phyloP scores from a whole-genome alignment of 108 stramenopile species.

The Pseudonitzschia multistriata region DNA sequence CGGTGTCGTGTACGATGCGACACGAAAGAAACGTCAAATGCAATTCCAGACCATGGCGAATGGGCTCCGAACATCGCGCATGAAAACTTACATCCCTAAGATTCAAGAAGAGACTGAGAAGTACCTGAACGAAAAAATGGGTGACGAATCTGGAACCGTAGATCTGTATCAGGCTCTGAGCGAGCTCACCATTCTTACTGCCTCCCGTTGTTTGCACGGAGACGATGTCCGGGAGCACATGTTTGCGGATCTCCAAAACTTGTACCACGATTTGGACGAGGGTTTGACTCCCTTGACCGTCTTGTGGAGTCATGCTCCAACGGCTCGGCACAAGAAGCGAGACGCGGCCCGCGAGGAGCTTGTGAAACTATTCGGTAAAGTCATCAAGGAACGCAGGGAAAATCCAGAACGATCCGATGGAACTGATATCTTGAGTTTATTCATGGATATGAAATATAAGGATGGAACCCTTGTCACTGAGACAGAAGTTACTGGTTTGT shows the following conservation, averaged over 20 bases:
- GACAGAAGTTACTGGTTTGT: conserved; percentile 94
- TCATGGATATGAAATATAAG: conserved; percentile 98
- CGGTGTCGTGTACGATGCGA: conserved; percentile 94
- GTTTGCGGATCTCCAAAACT: conserved; percentile 89
- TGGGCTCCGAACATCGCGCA: conserved; percentile 84
- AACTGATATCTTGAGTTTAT: conserved; percentile 94
- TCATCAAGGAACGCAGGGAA: conserved; percentile 85
- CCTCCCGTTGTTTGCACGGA: conserved; percentile 95
- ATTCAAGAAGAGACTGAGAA: conserved; percentile 90
- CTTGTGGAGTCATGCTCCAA: conserved; percentile 96
- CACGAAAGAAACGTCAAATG: conserved; percentile 90
- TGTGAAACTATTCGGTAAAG: conserved; percentile 89
- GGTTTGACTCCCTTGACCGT: conserved; percentile 98
- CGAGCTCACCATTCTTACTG: conserved; percentile 96
- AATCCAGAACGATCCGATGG: conserved; percentile 77
- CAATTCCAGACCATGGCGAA: conserved; percentile 97
- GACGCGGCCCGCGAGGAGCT: conserved; percentile 88
- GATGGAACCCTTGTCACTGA: conserved; percentile 89
- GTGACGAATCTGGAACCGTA: conserved; percentile 68
- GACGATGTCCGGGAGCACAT: conserved; percentile 97
- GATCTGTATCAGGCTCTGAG: conserved; percentile 88
- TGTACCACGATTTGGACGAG: conserved; percentile 97
- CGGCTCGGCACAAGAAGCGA: conserved; percentile 78
- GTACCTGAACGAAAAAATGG: conserved; percentile 73
- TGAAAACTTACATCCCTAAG: conserved; percentile 94